These are phyloP conservation scores for Penicillium sp. DNA, from an alignment of 2,329 filamentous ascomycete genomes.

Conservation along the genomic window DNA sequence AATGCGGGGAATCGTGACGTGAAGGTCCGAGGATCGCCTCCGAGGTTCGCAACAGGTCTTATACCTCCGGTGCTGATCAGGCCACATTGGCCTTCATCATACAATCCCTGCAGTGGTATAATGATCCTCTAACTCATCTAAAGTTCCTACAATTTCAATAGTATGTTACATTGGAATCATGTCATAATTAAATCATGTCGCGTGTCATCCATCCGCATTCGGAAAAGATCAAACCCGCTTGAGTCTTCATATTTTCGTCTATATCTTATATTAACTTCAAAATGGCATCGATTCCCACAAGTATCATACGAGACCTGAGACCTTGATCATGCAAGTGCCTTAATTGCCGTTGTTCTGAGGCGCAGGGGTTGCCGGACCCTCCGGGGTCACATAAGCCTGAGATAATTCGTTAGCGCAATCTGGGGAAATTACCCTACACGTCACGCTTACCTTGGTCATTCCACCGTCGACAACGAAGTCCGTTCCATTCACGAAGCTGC, in stretches of 20 bases:
- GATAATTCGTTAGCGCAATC: constrained; percentile 9
- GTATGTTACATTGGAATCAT: background rate
- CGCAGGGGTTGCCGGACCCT: constrained; percentile 54
- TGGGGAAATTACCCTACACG: background rate
- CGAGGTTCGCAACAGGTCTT: background rate
- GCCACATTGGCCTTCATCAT: background rate
- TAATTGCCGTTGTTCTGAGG: constrained; percentile 48
- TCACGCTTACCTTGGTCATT: constrained; percentile 62
- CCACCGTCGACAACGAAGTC: constrained; percentile 96
- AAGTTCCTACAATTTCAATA: background rate
- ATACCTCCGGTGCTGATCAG: background rate
- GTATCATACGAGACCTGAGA: background rate
- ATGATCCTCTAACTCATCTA: background rate
- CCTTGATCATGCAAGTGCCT: background rate
- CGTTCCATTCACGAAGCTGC: constrained; percentile 82
- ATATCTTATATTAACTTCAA: background rate
- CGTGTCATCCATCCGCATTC: background rate
- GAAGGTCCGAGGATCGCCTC: background rate
- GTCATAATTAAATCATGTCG: constrained; percentile 2
- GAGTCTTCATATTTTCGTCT: background rate
- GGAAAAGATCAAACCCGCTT: background rate
- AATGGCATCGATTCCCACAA: background rate
- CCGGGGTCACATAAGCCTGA: constrained; percentile 68
- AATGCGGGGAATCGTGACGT: constrained; percentile 4
- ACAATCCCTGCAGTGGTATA: background rate